Evolutionary conservation across 257 asterid species (phyloP).

Genomic region (Primulina tabacum): DNA sequence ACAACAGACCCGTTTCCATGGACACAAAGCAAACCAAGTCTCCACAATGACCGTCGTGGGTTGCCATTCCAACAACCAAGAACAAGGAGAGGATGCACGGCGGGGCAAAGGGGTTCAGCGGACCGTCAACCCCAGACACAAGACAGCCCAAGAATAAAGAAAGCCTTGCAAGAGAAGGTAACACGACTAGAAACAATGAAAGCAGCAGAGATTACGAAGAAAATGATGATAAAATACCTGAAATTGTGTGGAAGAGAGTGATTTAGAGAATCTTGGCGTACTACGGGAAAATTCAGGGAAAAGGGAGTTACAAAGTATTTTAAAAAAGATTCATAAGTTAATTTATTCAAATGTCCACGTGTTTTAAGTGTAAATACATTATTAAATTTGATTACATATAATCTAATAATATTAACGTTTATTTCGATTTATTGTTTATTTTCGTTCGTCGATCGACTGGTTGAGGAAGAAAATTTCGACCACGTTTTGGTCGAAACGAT

Average conservation of each 20-base stretch:
- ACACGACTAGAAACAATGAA: neutral
- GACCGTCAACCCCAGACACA: neutral
- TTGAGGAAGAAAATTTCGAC: too few species aligned
- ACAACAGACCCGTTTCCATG: conserved; percentile 26
- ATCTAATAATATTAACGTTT: too few species aligned
- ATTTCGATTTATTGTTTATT: too few species aligned
- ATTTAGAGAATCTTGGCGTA: conserved; percentile 52
- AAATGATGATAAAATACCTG: conserved; percentile 65
- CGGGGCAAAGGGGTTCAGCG: conserved; percentile 64
- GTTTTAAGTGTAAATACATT: too few species aligned
- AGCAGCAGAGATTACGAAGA: conserved; percentile 17
- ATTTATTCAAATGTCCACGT: too few species aligned
- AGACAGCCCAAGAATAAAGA: conserved; percentile 21
- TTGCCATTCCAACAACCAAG: conserved; percentile 21
- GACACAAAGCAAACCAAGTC: conserved; percentile 29
- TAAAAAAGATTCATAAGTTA: too few species aligned
- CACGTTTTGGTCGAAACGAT: too few species aligned
- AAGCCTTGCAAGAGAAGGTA: conserved; percentile 17
- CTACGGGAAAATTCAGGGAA: too few species aligned
- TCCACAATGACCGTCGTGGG: conserved; percentile 23
- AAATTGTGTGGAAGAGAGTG: conserved; percentile 60
- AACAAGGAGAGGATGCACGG: conserved; percentile 51
- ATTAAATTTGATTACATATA: too few species aligned
- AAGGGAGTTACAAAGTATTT: too few species aligned
- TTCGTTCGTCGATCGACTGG: too few species aligned